Base-by-base conservation (phyloP, 2,329 filamentous ascomycete species). In the Colletotrichum godetiae region DNA sequence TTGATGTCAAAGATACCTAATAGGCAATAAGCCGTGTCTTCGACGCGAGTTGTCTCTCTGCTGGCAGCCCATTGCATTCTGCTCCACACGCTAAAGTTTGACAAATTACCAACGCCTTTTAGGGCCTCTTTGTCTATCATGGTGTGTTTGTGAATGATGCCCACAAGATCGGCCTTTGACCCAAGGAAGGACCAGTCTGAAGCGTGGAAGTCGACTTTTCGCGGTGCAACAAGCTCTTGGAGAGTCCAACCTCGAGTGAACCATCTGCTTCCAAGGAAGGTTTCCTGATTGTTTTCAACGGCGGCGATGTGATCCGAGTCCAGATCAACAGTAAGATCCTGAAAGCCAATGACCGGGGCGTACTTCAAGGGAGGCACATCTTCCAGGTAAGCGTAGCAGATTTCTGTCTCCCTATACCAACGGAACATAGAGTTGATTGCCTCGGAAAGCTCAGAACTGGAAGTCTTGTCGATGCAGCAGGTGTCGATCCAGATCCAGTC, bases 401-500 rank as follows among this genome's bases (percentile, higher is more conserved):
- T 35, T 5, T 31, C 33, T 1, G 52, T 53, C 2, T 66, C 52
- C 24, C 53, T 24, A 13, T 57, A 57, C 53, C 63, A 58, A 3
- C 24, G 52, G 11, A 66, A 58, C 63, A 66, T 66, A 22, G 53
- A 66, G 31, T 59, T 59, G 13, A 59, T 59, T 10, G 56, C 31
- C 33, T 37, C 56, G 5, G n/a, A 59, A 13, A 59, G 53, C 33
- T 66, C 62, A 7, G 63, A 53, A 6, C 31, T 57, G 10, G 52
- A 57, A 19, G 33, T 22, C 33, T 58, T 66, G 53, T 66, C 35
- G 5, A 66, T 66, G 22, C 63, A 66, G 8, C 33, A 57, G 8
- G 63, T 66, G 15, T 58, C 63, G 19, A 66, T 29, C 63, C 63
- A 66, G 13, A 66, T 24, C 52, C 53, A 66, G 15, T 42, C 27